Percentiles rank a stretch among this genome's conserved stretches.
These are phyloP conservation scores for Fusarium newnesense DNA, from an alignment of 2,329 filamentous ascomycete species.

Conservation along the genomic window DNA sequence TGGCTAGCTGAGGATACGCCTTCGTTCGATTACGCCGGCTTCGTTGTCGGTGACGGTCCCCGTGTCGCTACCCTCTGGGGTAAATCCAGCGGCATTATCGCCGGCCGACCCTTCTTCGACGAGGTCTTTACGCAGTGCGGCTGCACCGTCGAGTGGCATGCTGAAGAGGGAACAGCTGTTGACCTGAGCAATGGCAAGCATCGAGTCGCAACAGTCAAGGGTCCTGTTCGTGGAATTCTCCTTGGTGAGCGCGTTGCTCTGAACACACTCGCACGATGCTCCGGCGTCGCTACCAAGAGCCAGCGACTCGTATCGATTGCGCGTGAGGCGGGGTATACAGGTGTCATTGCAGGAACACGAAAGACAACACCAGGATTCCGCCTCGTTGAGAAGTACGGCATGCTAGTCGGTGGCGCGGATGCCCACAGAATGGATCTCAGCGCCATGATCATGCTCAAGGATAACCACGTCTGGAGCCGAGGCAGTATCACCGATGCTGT, in stretches of 20 bases:
- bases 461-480: constrained; percentile 96
- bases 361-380: constrained; percentile 98
- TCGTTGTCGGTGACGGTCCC: constrained; percentile 82
- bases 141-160: constrained; percentile 91
- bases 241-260: constrained; percentile 94
- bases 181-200: constrained; percentile 67
- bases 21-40: constrained; percentile 96
- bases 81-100: constrained; percentile 82
- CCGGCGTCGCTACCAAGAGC: constrained; percentile 83
- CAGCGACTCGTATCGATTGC: constrained; percentile 65
- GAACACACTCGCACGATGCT: constrained; percentile 90
- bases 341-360: constrained; percentile 90
- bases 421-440: constrained; percentile 90
- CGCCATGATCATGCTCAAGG: constrained; percentile 98
- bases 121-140: constrained; percentile 91
- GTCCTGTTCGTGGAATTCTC: constrained; percentile 81
- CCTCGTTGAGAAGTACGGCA: constrained; percentile 97
- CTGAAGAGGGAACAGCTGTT: constrained; percentile 77
- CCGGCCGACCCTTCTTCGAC: constrained; percentile 93
- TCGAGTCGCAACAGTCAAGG: constrained; percentile 81
- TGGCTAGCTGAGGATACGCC: constrained; percentile 98
- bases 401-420: constrained; percentile 93
- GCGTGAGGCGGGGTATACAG: constrained; percentile 76
- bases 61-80: constrained; percentile 74
- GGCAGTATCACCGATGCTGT: constrained; percentile 90